Percentiles rank a stretch among this genome's conserved stretches.
Conservation (phyloP, 768 basidiomycete genomes). For the Lepiota brunneoincarnata region DNA sequence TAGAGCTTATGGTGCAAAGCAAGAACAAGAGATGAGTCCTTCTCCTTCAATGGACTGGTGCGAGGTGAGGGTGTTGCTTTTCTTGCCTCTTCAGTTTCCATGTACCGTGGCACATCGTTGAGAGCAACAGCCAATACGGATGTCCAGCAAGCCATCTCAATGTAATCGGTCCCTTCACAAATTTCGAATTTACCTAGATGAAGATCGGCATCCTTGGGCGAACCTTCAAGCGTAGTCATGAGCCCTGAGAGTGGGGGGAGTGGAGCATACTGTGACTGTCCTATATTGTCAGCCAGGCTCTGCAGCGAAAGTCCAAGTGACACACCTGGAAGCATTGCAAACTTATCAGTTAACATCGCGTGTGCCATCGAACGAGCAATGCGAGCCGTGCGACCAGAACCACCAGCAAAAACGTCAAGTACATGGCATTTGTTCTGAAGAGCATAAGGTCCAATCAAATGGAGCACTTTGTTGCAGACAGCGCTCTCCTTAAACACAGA, state of each 20-base stretch:
- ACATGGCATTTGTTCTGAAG: constrained; percentile 50
- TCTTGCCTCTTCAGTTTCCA: constrained; percentile 39
- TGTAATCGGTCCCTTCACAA: constrained; percentile 56
- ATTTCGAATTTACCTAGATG: constrained; percentile 51
- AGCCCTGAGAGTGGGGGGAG: constrained; percentile 48
- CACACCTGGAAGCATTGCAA: constrained; percentile 23
- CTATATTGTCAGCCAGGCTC: constrained; percentile 12
- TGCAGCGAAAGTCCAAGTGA: background rate
- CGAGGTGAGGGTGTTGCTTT: constrained; percentile 13
- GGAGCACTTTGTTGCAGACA: constrained; percentile 44
- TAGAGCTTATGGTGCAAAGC: constrained; percentile 48
- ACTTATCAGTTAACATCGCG: constrained; percentile 36
- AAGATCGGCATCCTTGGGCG: constrained; percentile 36
- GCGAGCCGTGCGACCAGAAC: constrained; percentile 45
- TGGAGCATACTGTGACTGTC: constrained; percentile 37
- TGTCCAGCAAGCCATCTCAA: constrained; percentile 53
- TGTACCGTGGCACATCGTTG: constrained; percentile 56
- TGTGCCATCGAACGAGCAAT: constrained; percentile 61
- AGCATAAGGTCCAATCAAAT: constrained; percentile 35
- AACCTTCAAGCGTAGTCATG: constrained; percentile 36
- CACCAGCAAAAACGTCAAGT: constrained; percentile 48
- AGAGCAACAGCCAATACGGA: constrained; percentile 58
- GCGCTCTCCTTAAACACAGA: constrained; percentile 37
- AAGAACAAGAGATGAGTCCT: constrained; percentile 37
- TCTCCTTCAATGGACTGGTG: constrained; percentile 18